These are phyloP conservation scores for Tillandsia leiboldiana DNA, from an alignment of 176 grass and related monocot species.

Conservation along the genomic window DNA sequence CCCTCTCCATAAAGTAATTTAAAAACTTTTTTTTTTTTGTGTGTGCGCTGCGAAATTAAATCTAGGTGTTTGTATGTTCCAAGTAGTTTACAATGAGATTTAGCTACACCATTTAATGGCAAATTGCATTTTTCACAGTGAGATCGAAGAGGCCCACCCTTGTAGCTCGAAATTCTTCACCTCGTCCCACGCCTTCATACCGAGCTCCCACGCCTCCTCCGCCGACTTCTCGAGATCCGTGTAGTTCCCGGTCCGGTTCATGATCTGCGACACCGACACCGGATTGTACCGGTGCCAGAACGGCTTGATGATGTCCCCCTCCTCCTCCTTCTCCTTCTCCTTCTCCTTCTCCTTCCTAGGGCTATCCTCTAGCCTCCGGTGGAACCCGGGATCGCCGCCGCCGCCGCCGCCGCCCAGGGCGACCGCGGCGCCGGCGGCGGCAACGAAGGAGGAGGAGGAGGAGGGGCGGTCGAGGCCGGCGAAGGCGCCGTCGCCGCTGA, in stretches of 20 bases:
- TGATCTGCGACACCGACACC: slow-evolving; percentile 33
- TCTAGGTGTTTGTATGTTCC: too few species aligned
- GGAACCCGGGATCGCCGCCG: slow-evolving; percentile 14
- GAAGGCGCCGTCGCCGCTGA: slow-evolving; percentile 32
- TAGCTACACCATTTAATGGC: too few species aligned
- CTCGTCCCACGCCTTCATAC: slow-evolving; percentile 62
- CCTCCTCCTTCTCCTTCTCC: neutral
- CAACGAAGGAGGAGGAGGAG: slow-evolving; percentile 25
- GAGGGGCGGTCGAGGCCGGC: slow-evolving; percentile 21
- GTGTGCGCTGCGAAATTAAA: too few species aligned
- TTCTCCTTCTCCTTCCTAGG: neutral
- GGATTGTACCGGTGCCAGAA: slow-evolving; percentile 52
- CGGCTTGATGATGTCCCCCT: slow-evolving; percentile 14
- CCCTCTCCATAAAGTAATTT: too few species aligned
- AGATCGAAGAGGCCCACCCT: neutral
- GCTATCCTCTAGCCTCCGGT: slow-evolving; percentile 22
- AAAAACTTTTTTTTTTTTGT: neutral
- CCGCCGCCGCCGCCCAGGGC: neutral
- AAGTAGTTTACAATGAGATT: too few species aligned
- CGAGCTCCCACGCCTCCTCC: slow-evolving; percentile 75
- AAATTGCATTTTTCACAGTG: too few species aligned
- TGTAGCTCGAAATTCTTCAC: slow-evolving; percentile 31
- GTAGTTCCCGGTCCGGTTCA: slow-evolving; percentile 10
- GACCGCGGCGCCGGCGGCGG: slow-evolving; percentile 5
- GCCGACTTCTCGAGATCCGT: slow-evolving; percentile 58